These are phyloP conservation scores for Jamesozyma hellenica DNA, from an alignment of 805 yeast genomes.

Conservation along the genomic window DNA sequence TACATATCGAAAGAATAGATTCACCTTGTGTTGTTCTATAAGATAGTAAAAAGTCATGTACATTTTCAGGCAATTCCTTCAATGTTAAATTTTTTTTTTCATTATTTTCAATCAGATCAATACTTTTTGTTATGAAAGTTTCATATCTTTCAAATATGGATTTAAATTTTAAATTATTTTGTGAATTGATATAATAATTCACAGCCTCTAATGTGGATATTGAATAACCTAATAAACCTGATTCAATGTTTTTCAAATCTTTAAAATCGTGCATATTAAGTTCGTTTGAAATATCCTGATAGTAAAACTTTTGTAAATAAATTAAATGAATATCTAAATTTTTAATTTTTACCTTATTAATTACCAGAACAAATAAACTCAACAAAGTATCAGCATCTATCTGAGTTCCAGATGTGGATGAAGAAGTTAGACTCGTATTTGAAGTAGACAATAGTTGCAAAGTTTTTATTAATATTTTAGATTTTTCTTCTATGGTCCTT, in stretches of 20 bases:
- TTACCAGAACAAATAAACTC: constrained; percentile 60
- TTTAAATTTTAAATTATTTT: background rate
- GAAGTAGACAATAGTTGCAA: constrained; percentile 39
- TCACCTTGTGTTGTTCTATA: constrained; percentile 51
- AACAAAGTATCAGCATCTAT: constrained; percentile 78
- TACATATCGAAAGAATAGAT: constrained; percentile 56
- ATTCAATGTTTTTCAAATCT: constrained; percentile 30
- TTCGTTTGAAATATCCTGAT: constrained; percentile 21
- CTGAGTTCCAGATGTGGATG: constrained; percentile 5
- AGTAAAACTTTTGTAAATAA: constrained; percentile 51
- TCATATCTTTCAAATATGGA: background rate
- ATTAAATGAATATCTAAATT: constrained; percentile 53
- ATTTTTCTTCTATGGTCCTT: constrained; percentile 40
- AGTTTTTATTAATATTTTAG: constrained; percentile 40
- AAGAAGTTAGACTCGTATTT: constrained; percentile 9
- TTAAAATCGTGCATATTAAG: too few relatives aligned
- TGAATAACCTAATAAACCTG: constrained; percentile 66
- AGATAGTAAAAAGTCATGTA: constrained; percentile 19
- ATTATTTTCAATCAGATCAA: constrained; percentile 15
- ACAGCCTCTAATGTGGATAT: constrained; percentile 80
- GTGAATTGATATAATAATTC: constrained; percentile 35
- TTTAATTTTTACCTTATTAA: constrained; percentile 50
- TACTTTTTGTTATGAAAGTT: constrained; percentile 14
- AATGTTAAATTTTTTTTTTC: constrained; percentile 28
- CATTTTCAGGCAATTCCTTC: background rate